phyloP scores from a whole-genome alignment of 164 flowering plant species.

The Sextonia rubra region DNA sequence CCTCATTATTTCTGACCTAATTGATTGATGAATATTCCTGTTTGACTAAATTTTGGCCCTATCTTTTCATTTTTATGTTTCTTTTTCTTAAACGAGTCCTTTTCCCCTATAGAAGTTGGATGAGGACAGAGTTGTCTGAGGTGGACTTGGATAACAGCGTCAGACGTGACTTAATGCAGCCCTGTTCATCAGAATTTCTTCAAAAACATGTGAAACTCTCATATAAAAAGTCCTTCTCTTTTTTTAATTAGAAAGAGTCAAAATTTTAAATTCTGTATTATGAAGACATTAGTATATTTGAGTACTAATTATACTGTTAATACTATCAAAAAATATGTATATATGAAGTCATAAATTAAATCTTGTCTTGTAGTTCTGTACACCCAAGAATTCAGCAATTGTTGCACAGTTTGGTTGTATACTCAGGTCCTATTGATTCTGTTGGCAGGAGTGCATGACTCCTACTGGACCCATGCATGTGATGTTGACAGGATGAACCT shows the following conservation, averaged over 20 bases:
- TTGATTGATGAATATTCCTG: too few species aligned
- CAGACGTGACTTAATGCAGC: too few species aligned
- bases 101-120: too few species aligned
- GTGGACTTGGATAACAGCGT: too few species aligned
- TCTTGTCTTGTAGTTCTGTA: neutral
- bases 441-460: constrained; percentile 83
- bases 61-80: too few species aligned
- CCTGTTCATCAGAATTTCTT: too few species aligned
- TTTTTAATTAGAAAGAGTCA: neutral
- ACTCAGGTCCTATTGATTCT: neutral
- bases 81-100: too few species aligned
- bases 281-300: neutral
- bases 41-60: too few species aligned
- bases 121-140: too few species aligned
- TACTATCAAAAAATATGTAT: too few species aligned
- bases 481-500: constrained; percentile 83
- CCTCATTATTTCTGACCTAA: too few species aligned
- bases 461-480: constrained; percentile 97
- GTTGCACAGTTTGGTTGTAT: neutral
- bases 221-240: neutral
- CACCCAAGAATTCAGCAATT: neutral
- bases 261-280: neutral
- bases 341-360: neutral
- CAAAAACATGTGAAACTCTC: too few species aligned
- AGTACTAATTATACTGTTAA: neutral